Base-by-base conservation (phyloP, 768 basidiomycete species). In the Pulveroboletus sp. region DNA sequence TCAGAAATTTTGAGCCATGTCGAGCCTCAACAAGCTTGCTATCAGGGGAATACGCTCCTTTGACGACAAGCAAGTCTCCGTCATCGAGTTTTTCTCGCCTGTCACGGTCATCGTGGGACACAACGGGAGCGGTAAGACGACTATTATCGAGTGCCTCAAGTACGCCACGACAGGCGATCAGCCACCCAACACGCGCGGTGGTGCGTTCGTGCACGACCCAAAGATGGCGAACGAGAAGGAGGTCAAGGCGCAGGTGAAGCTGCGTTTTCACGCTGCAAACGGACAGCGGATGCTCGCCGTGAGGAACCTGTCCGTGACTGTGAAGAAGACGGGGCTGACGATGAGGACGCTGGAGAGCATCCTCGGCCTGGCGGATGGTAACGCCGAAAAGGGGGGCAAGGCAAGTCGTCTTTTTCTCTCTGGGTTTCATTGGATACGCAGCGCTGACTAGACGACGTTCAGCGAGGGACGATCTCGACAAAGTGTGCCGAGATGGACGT, bases 171-270 rank as follows among this genome's bases (percentile, higher is more conserved):
- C 96, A 0, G 96, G 96, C 27, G 95, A 98, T 68, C 88, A 98
- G 59, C 96, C 96, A 0, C 91, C 96, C 1, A 95, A 95, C 63
- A 92, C 94, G 21, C 92, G 93, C 53, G 95, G 95, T 30, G 96
- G 95, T n/a, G 96, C 96, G 0, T 99, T 98, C 69, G 73, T 99
- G 4, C 96, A 99, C 68, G 96, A 99, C 70, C 96, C 96, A 2
- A 96, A 96, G 76, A 95, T 99, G 83, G 96, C 96, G 7, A 94
- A 95, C 63, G 93, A 97, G 76, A 95, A 94, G 65, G 95, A 98
- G 65, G 95, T 99, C 60, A 97, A 95, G 71, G 96, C 96, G 2
- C 94, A 97, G 71, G 96, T 99, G 57, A 93, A 93, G 67, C 74
- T 99, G 33, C 81, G 95, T 18, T 99, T 99, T 70, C 76, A 80